phyloP scores from a whole-genome alignment of 1,284 basidiomycete species.

The Trametes versicolor region DNA sequence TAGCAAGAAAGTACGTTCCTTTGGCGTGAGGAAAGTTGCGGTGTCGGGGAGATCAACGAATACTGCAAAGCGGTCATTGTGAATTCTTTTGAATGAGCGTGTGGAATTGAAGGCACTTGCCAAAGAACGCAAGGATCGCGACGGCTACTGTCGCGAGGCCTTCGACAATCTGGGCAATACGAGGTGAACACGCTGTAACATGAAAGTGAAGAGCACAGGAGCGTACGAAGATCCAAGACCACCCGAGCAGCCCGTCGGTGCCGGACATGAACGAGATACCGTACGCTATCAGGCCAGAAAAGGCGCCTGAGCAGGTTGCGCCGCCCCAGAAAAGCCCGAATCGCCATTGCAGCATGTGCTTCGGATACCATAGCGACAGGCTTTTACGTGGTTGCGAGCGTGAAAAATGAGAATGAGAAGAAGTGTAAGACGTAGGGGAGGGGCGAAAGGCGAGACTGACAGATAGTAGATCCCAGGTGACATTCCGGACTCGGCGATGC shows the following conservation, averaged over 20 bases:
- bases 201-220: background rate
- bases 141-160: conserved; percentile 19
- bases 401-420: background rate
- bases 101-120: background rate
- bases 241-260: conserved; percentile 48
- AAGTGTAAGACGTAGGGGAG: background rate
- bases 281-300: conserved; percentile 50
- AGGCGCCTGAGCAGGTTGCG: conserved; percentile 45
- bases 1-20: conserved; percentile 65
- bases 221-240: conserved; percentile 52
- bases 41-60: conserved; percentile 67
- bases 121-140: conserved; percentile 7
- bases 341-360: conserved; percentile 45
- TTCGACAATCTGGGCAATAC: conserved; percentile 17
- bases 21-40: conserved; percentile 64
- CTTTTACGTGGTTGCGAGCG: conserved; percentile 17
- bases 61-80: conserved; percentile 41
- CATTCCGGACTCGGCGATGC: conserved; percentile 74
- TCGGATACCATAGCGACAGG: conserved; percentile 45
- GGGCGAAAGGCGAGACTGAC: conserved; percentile 29
- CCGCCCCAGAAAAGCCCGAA: conserved; percentile 48
- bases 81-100: background rate
- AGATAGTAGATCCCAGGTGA: conserved; percentile 76
- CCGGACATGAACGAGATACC: conserved; percentile 54
- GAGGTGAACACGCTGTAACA: background rate